Evolutionary conservation across 768 basidiomycete species (phyloP), one percentile per base, ranked within the genome.

Genomic region (Boletus sp.): DNA sequence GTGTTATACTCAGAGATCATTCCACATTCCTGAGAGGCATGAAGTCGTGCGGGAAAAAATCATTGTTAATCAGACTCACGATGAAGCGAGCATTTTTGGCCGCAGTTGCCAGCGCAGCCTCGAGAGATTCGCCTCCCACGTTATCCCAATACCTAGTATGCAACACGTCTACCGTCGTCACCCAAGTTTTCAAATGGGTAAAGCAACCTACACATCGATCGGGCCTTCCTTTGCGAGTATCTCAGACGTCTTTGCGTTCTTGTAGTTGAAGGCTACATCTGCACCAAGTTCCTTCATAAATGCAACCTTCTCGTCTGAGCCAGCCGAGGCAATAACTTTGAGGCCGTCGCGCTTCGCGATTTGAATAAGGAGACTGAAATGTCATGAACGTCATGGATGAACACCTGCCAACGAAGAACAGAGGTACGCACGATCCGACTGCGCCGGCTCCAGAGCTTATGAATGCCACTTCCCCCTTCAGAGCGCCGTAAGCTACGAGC

Each of bases 201-300:
- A 33, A 28, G 20, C 17, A 29, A 60, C 59, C 57, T 69, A 83
- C 73, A 84, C 71, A 61, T 85, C 74, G 50, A 86, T 76, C 0
- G 80, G 81, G 7, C 86, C 86, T 62, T 89, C 78, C 55, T 77
- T 76, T 56, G 69, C 60, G 29, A 91, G 73, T 5, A 86, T 76
- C 18, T 84, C 79, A 2, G 63, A 64, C 0, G 81, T 83, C 44
- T 76, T 73, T 2, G 75, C 74, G 0, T 78, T 88, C 75, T 90
- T 86, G 72, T 87, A 89, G 70, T 90, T 89, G 76, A 89, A 89
- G 2, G 78, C 83, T 14, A 85, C 78, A 58, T 91, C 87, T 0
- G 81, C 81, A 1, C 87, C 87, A 39, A 87, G 57, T 12, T 77
- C 76, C 51, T 78, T 77, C 69, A 86, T 74, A 64, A 80, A 87